Percentiles rank a stretch among this genome's conserved stretches.
Evolutionary conservation across 176 grass and related monocot genomes (phyloP).

Genomic region (Rhipidocladum racemiflorum): DNA sequence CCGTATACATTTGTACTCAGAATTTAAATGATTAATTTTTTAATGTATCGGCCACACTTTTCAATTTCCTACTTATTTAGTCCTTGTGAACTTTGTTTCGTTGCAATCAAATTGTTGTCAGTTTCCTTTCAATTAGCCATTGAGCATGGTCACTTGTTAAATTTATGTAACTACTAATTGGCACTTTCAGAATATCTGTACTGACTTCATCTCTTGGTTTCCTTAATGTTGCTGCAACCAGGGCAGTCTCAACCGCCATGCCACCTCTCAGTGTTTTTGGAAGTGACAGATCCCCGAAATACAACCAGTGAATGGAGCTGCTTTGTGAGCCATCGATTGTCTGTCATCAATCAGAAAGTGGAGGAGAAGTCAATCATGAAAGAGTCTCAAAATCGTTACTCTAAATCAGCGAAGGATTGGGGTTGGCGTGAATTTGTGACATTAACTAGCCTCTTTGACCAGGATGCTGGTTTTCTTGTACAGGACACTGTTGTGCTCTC

Average conservation of each 20-base stretch:
- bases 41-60: neutral
- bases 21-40: neutral
- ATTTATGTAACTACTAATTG: slow-evolving; percentile 8
- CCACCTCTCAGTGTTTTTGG: slow-evolving; percentile 90
- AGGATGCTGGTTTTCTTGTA: slow-evolving; percentile 89
- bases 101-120: slow-evolving; percentile 14
- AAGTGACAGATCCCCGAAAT: slow-evolving; percentile 86
- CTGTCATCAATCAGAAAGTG: slow-evolving; percentile 85
- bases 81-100: neutral
- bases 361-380: slow-evolving; percentile 86
- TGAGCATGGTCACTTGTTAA: slow-evolving; percentile 5
- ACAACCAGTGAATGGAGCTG: slow-evolving; percentile 84
- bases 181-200: slow-evolving; percentile 6
- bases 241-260: slow-evolving; percentile 98
- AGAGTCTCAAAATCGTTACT: slow-evolving; percentile 98
- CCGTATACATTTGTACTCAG: neutral
- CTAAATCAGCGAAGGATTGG: slow-evolving; percentile 96
- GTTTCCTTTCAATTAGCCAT: slow-evolving; percentile 27
- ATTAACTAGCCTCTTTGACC: slow-evolving; percentile 89
- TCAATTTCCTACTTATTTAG: neutral
- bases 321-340: slow-evolving; percentile 92
- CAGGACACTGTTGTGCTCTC: slow-evolving; percentile 84
- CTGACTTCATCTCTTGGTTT: slow-evolving; percentile 36
- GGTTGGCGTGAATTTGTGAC: slow-evolving; percentile 97
- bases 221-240: slow-evolving; percentile 57